phyloP scores from a whole-genome alignment of 768 basidiomycete species.

The Cystoderma amianthinum region DNA sequence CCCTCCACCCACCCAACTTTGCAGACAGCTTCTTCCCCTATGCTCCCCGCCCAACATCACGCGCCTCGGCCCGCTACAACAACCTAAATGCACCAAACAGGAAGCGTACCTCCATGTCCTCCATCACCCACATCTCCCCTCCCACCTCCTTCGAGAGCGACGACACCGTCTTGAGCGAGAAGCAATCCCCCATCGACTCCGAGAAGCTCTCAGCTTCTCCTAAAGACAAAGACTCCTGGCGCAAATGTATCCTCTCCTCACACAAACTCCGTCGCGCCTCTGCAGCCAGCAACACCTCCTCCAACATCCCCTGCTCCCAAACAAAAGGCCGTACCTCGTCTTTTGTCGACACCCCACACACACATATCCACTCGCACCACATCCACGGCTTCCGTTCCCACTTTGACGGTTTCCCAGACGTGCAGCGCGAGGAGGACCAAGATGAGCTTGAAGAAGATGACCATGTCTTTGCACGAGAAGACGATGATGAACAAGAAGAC shows the following conservation, averaged over 20 bases:
- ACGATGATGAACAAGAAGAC: constrained; percentile 12
- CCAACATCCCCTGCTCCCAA: background rate
- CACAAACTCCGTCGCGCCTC: background rate
- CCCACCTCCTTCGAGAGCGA: constrained; percentile 20
- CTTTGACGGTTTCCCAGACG: no score
- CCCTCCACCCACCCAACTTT: constrained; percentile 66
- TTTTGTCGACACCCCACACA: background rate
- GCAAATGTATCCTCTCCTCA: constrained; percentile 8
- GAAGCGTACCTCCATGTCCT: constrained; percentile 10
- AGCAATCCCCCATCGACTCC: constrained; percentile 20
- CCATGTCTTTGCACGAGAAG: background rate
- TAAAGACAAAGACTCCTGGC: constrained; percentile 16
- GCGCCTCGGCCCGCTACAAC: constrained; percentile 14
- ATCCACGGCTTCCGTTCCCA: no score
- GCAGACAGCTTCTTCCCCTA: constrained; percentile 49
- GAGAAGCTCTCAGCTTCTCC: constrained; percentile 14
- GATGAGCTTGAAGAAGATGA: constrained; percentile 10
- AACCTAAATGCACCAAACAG: constrained; percentile 4
- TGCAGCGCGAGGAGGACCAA: no score
- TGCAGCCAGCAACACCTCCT: background rate
- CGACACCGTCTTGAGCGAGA: constrained; percentile 16
- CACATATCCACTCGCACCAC: no score
- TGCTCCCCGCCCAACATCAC: constrained; percentile 8
- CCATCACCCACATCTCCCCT: constrained; percentile 12
- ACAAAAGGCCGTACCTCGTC: background rate